Evolutionary conservation across 1,284 basidiomycete species (phyloP), one percentile per base, ranked within the genome.

Genomic region (Taiwanofungus camphoratus): DNA sequence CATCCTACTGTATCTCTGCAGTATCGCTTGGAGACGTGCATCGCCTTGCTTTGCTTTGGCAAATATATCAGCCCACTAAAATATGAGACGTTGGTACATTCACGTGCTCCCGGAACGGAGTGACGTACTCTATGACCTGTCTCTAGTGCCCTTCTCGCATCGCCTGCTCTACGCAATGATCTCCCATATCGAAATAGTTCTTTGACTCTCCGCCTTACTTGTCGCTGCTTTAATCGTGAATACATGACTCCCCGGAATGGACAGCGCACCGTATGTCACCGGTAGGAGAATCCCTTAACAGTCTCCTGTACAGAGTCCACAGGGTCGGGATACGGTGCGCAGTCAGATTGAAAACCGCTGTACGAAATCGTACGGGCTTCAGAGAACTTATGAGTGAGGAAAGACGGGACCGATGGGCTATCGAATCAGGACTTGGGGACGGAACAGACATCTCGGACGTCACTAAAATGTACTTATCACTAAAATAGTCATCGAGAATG

Each of bases 251-350:
- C 11, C 15, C 18, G 36, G 36, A 34, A 45, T 35, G 39, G 23
- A 24, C 18, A 11, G 62, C 78, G 41, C 57, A 86, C 84, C 53
- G 78, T 66, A 48, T 35, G 20, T 36, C 38, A 21, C 74, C 69
- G 18, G 69, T 66, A 0, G 76, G 73, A 5, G 83, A 71, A 40
- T 73, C 59, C 22, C 70, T 68, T 34, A 88, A 58, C 4, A 93
- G 67, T 5, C 78, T 75, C 19, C 89, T 72, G 59, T 92, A 93
- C 7, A 92, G 65, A 0, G 70, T 59, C 79, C 82, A 81, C 58
- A 84, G 61, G 0, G 87, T 91, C 2, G 91, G 89, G 22, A 81
- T 63, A 20, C 82, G 77, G 60, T 94, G 92, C 0, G 77, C 78
- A 0, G 71, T 67, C 31, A 92, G 79, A 37, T 74, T 60, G 56